Base-by-base conservation (phyloP, 176 grass and related monocot genomes). In the Bolboschoenus planiculmis region DNA sequence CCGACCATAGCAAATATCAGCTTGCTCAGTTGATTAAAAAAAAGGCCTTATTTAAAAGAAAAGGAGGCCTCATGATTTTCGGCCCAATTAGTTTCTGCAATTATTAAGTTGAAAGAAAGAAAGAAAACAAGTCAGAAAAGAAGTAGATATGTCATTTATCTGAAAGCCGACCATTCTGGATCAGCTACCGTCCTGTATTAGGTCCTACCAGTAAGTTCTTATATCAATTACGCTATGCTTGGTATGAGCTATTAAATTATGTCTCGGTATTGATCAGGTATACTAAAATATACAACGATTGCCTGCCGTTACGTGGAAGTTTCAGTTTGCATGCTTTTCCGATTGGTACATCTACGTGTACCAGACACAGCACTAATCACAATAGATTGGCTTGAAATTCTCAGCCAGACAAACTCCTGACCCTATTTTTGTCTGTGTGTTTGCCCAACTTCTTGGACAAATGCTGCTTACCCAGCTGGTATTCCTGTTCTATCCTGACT, bases 271-370 rank as follows among this genome's bases (percentile, higher is more conserved):
- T 20, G 16, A 48, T 50, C 21, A 44, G 6, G 21, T 72, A 14
- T 44, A 27, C 27, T 47, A 4, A 27, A 47, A 27, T 6, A 74
- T 15, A 14, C 40, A 46, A 26, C 72, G 51, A 30, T 48, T 46
- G n/a, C 24, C 10, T 48, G 4, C 44, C 10, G 43, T 76, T 76
- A 51, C 72, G 44, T 51, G 44, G 46, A 76, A 76, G 72, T 76
- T 76, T 51, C 72, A 51, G 26, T 76, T 76, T 20, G 72, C 44
- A 33, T 76, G 14, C 0, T 76, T 50, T 76, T 30, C 4, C 44
- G 79, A 82, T 82, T 44, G 79, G 79, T 82, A 65, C 58, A 24
- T 62, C 39, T 6, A 82, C 57, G 37, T 82, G 79, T 58, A 82
- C 59, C 79, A 82, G 37, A 47, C 56, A 31, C 58, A 10, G 39